These are phyloP conservation scores for Echeveria elegans DNA, from an alignment of 164 flowering plant genomes.

Conservation along the genomic window DNA sequence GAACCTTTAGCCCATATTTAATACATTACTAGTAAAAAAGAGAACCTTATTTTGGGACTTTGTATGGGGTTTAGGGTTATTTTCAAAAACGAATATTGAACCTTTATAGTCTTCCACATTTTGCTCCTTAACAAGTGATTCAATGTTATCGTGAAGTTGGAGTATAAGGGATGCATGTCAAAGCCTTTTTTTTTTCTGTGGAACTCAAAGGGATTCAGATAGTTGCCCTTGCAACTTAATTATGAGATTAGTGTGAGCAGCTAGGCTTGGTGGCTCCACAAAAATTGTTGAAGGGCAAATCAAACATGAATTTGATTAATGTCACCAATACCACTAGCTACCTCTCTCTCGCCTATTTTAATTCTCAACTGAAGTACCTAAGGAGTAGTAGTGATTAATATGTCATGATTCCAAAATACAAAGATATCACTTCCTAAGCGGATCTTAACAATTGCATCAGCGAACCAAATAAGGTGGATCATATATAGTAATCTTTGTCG, in stretches of 20 bases:
- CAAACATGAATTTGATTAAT: neutral
- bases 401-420: neutral
- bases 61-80: neutral
- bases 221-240: neutral
- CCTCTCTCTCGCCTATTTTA: neutral
- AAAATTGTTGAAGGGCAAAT: neutral
- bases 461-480: neutral
- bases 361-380: neutral
- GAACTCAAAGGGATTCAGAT: neutral
- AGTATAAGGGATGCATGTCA: neutral
- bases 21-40: neutral
- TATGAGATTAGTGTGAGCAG: neutral
- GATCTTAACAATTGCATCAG: neutral
- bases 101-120: neutral
- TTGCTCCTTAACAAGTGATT: conserved; percentile 4
- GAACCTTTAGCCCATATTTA: neutral
- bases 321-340: conserved; percentile 1
- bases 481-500: neutral
- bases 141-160: neutral
- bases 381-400: neutral
- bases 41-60: neutral
- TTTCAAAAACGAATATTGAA: neutral
- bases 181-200: neutral
- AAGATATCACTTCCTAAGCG: neutral
- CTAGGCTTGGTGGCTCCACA: neutral